A percentile compares a stretch with the other conserved stretches of the same genome.
Conservation (phyloP, 805 yeast genomes). For the Metschnikowia lochheadii region DNA sequence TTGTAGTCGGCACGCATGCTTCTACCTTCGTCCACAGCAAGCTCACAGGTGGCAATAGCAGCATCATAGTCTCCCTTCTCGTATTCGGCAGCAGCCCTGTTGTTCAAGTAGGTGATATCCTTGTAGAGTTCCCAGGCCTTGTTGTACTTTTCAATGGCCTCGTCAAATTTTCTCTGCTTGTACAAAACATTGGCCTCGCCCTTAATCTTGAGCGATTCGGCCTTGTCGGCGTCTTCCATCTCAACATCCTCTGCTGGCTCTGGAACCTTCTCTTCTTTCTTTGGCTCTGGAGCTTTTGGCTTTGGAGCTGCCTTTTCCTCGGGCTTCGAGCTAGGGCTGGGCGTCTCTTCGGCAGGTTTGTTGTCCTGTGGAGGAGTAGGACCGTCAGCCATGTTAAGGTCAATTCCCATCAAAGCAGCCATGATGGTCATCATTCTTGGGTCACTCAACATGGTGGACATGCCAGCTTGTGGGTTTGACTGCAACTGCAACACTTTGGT, state of each 20-base stretch:
- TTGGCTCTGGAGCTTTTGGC: background rate
- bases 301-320: conserved; percentile 14
- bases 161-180: conserved; percentile 85
- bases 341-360: conserved; percentile 12
- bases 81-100: conserved; percentile 95
- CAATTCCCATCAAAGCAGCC: conserved; percentile 83
- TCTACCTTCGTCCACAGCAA: conserved; percentile 87
- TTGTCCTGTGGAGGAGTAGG: conserved; percentile 8
- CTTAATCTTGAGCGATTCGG: conserved; percentile 65
- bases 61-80: conserved; percentile 91
- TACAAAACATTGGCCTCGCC: conserved; percentile 83
- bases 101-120: conserved; percentile 91
- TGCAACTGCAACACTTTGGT: conserved; percentile 59
- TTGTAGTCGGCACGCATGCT: conserved; percentile 89
- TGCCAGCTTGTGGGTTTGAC: conserved; percentile 70
- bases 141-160: conserved; percentile 81
- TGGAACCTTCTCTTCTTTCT: conserved; percentile 1
- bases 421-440: conserved; percentile 85
- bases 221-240: conserved; percentile 37
- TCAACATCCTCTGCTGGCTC: conserved; percentile 29
- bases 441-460: conserved; percentile 68
- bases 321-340: conserved; percentile 9
- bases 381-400: conserved; percentile 45
- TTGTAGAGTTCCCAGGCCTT: conserved; percentile 77
- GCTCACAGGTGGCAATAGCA: conserved; percentile 74